Evolutionary conservation across 805 yeast genomes (phyloP).

Genomic region (Lipomyces japonicus): DNA sequence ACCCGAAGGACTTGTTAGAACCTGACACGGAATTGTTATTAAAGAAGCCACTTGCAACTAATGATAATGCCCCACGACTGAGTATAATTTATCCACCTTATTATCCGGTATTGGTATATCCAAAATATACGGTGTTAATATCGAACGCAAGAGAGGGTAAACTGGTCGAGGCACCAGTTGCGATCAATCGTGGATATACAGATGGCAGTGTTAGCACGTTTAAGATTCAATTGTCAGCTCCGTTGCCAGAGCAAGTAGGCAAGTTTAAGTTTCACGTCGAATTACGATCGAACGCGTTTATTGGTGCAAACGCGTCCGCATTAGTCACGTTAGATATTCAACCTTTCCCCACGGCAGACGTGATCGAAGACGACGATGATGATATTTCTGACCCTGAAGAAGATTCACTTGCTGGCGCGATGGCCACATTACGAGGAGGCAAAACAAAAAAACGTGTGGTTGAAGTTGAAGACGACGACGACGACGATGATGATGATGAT

Average conservation of each 20-base stretch:
- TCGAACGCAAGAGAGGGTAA: conserved; percentile 74
- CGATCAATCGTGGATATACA: conserved; percentile 52
- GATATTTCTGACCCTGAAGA: conserved; percentile 56
- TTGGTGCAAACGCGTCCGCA: conserved; percentile 74
- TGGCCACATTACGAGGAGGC: conserved; percentile 66
- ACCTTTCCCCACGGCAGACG: conserved; percentile 43
- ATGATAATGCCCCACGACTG: conserved; percentile 63
- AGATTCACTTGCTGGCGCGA: conserved; percentile 69
- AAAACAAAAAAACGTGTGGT: conserved; percentile 39
- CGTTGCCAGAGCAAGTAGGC: conserved; percentile 74
- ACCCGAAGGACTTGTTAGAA: conserved; percentile 43
- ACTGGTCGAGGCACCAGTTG: conserved; percentile 64
- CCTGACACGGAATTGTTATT: conserved; percentile 61
- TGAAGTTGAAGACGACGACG: conserved; percentile 36
- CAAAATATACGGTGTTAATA: conserved; percentile 66
- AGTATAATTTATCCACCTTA: conserved; percentile 68
- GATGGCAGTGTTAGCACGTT: conserved; percentile 66
- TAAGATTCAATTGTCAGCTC: conserved; percentile 66
- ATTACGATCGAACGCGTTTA: conserved; percentile 69
- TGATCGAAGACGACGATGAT: conserved; percentile 16
- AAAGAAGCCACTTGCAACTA: conserved; percentile 66
- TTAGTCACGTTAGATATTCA: conserved; percentile 69
- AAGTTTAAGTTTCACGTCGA: conserved; percentile 63
- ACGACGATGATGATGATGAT: conserved; percentile 42
- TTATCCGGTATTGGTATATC: conserved; percentile 56